Conservation (phyloP, 148 eudicot species). For the Rhododendron kiyosumense region DNA sequence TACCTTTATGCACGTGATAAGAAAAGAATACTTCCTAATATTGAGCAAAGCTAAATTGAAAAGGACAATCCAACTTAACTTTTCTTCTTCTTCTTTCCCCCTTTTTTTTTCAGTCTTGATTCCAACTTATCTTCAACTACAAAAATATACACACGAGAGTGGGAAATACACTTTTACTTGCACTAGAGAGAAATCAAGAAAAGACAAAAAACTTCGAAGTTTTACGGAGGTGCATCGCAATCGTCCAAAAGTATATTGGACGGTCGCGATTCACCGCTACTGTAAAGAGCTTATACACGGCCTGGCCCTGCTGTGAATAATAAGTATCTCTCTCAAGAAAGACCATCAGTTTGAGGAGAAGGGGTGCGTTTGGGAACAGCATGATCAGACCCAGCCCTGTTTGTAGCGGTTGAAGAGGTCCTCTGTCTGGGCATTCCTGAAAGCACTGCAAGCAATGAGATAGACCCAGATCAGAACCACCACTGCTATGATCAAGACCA, state of each 20-base stretch:
- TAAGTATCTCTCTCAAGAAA: too few relatives aligned
- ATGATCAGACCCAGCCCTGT: slow-evolving; percentile 59
- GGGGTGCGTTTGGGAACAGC: not conserved
- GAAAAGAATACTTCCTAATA: not conserved
- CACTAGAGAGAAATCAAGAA: not conserved
- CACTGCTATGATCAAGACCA: slow-evolving; percentile 63
- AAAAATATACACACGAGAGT: not conserved
- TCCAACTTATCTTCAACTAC: not conserved
- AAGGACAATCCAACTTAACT: not conserved
- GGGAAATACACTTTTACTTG: not conserved
- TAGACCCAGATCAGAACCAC: slow-evolving; percentile 82
- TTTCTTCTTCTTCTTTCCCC: too few relatives aligned
- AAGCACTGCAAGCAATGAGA: slow-evolving; percentile 83
- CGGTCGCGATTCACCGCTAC: too few relatives aligned
- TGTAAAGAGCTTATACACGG: too few relatives aligned
- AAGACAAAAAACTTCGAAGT: not conserved
- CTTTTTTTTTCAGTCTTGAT: too few relatives aligned
- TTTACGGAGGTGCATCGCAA: too few relatives aligned
- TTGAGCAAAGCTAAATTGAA: not conserved
- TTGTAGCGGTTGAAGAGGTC: slow-evolving; percentile 77
- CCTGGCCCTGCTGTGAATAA: too few relatives aligned
- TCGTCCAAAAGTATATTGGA: too few relatives aligned
- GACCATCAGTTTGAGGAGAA: not conserved
- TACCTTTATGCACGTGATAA: not conserved
- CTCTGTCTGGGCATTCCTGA: slow-evolving; percentile 79